phyloP scores from a whole-genome alignment of 2,329 filamentous ascomycete species.

The Colletotrichum lindemuthianum region DNA sequence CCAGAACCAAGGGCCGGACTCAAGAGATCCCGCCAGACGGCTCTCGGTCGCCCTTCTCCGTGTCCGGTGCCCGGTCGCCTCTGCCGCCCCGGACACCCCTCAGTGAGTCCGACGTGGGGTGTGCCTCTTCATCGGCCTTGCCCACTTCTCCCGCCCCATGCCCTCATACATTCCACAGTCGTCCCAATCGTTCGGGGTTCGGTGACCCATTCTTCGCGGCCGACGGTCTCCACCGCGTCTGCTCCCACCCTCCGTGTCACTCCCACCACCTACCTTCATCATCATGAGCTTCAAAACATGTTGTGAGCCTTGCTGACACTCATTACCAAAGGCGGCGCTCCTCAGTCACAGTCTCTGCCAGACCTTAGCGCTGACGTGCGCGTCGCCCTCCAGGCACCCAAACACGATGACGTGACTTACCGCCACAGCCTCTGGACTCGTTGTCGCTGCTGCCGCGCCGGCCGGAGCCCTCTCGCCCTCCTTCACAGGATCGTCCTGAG shows the following conservation, averaged over 20 bases:
- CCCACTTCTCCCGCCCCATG: slow-evolving; percentile 16
- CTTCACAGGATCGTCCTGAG: slow-evolving; percentile 21
- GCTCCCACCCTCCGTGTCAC: background rate
- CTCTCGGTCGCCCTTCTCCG: slow-evolving; percentile 24
- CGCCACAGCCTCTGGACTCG: slow-evolving; percentile 32
- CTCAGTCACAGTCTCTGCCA: slow-evolving; percentile 24
- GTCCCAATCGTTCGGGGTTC: too few species aligned
- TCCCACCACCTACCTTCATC: background rate
- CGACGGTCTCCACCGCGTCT: background rate
- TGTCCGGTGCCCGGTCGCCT: slow-evolving; percentile 30
- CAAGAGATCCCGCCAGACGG: slow-evolving; percentile 34
- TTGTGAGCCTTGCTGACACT: background rate
- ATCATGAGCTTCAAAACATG: too few species aligned
- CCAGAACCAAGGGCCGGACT: slow-evolving; percentile 33
- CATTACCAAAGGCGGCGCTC: background rate
- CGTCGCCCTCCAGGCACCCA: slow-evolving; percentile 21
- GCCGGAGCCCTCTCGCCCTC: slow-evolving; percentile 20
- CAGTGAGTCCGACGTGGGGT: slow-evolving; percentile 17
- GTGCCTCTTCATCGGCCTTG: slow-evolving; percentile 3
- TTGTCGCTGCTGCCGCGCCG: slow-evolving; percentile 27
- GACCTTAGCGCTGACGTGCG: slow-evolving; percentile 34
- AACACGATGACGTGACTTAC: slow-evolving; percentile 28
- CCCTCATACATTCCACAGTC: background rate
- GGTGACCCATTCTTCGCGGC: background rate
- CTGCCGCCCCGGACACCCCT: slow-evolving; percentile 29